These are phyloP conservation scores for Gloeostereum incarnatum DNA, from an alignment of 768 basidiomycete genomes.

Conservation along the genomic window DNA sequence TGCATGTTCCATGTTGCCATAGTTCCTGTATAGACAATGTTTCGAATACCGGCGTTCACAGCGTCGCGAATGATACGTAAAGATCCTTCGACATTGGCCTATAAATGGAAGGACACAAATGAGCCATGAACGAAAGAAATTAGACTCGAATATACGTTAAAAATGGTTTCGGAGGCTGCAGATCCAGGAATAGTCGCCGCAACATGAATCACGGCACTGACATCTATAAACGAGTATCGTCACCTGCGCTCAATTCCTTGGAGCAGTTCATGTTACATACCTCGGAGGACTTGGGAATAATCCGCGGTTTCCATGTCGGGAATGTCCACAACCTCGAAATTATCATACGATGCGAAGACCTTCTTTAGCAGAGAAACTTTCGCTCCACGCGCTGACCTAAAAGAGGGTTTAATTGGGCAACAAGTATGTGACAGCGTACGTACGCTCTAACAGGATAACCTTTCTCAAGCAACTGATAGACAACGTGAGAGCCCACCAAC, in stretches of 20 bases:
- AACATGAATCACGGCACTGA: constrained; percentile 26
- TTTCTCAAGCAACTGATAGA: constrained; percentile 4
- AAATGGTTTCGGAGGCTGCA: constrained; percentile 1
- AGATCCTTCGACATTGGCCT: neutral
- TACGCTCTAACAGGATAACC: constrained; percentile 6
- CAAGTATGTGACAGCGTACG: no score
- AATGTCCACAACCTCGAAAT: constrained; percentile 4
- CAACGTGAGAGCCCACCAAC: constrained; percentile 2
- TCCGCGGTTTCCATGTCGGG: constrained; percentile 1
- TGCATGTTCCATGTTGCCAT: constrained; percentile 3
- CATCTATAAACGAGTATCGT: constrained; percentile 27
- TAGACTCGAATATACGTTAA: neutral
- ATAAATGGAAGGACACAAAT: neutral
- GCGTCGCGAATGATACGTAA: neutral
- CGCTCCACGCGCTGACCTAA: constrained; percentile 5
- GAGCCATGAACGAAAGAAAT: neutral
- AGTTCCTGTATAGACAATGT: constrained; percentile 3
- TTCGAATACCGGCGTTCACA: constrained; percentile 4
- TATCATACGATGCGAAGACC: constrained; percentile 1
- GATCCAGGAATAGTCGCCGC: constrained; percentile 13
- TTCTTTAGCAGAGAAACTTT: constrained; percentile 4
- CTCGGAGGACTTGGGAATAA: neutral
- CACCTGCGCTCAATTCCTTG: neutral
- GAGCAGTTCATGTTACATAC: neutral
- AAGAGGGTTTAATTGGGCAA: no score